These are phyloP conservation scores for Vararia minispora DNA, from an alignment of 768 basidiomycete species.

Conservation along the genomic window DNA sequence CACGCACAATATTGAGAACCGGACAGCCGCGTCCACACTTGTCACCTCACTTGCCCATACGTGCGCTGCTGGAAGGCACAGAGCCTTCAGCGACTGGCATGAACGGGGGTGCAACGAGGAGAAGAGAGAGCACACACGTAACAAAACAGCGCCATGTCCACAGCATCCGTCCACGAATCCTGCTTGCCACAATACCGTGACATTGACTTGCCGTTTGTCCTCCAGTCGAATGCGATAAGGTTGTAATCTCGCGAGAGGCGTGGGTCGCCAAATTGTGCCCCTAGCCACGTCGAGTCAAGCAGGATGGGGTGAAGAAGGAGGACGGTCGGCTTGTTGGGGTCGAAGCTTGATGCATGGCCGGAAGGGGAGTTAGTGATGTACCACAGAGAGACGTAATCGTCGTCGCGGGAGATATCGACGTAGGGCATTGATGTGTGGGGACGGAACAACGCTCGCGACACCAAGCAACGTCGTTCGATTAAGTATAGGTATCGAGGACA, in stretches of 20 bases:
- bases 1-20: constrained; percentile 15
- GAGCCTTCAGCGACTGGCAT: constrained; percentile 4
- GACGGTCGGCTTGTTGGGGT: constrained; percentile 17
- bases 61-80: constrained; percentile 18
- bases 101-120: background rate
- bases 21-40: constrained; percentile 15
- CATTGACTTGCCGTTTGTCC: constrained; percentile 15
- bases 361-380: constrained; percentile 19
- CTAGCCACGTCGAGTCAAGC: constrained; percentile 19
- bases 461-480: no score
- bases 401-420: constrained; percentile 12
- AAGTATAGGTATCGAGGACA: no score
- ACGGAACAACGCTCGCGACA: no score
- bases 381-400: constrained; percentile 17
- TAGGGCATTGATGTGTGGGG: constrained; percentile 14
- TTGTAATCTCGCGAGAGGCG: constrained; percentile 16
- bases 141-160: constrained; percentile 17
- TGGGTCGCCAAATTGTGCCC: constrained; percentile 17
- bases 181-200: constrained; percentile 14
- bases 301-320: constrained; percentile 18
- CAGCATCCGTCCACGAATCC: constrained; percentile 20
- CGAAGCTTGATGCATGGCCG: constrained; percentile 15
- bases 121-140: constrained; percentile 4
- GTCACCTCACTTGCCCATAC: constrained; percentile 19
- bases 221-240: constrained; percentile 19